Base-by-base conservation (phyloP, 2,329 filamentous ascomycete genomes). In the Pseudonectria foliicola region DNA sequence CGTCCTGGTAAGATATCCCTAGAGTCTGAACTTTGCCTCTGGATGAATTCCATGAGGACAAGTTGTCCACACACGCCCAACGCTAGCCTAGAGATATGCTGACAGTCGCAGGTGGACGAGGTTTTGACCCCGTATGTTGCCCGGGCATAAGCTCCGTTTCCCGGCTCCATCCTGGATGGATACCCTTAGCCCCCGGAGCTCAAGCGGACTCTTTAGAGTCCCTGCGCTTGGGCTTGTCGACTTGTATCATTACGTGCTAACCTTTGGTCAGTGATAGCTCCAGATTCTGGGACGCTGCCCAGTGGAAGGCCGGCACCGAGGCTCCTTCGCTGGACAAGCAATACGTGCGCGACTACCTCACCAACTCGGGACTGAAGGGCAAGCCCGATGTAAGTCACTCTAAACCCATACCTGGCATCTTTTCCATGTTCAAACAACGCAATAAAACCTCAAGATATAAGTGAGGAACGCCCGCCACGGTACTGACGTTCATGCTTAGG, bases 241-340 rank as follows among this genome's bases (percentile, higher is more conserved):
- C n/a, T n/a, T n/a, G n/a, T n/a, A n/a, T n/a, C n/a, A n/a, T n/a
- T n/a, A 21, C 18, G 8, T 21, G 18, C 18, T 21, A 21, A 21
- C 18, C 5, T 21, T 8, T 8, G 18, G 18, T 21, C 8, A 21
- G 18, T 15, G 82, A 86, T 56, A 82, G 76, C 36, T 89, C 82
- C 27, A 76, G 88, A 11, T 94, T 94, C 70, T 95, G 89, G 89
- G 80, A 80, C 1, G 76, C 73, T 44, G 77, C 78, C 26, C 70
- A 70, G 15, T 44, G 46, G 56, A 72, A 77, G 54, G 63, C 85
- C 13, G 87, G 88, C 1, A 71, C 71, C 39, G 72, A 82, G 33
- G 87, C 93, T 66, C 73, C 81, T 38, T 90, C 84, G 61, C 90
- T 89, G 46, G 89, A 95, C 57, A 95, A 95, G 68, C 83, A 88